Evolutionary conservation across 78 protist species (phyloP).

Genomic region (Dictyostelium capitatum): DNA sequence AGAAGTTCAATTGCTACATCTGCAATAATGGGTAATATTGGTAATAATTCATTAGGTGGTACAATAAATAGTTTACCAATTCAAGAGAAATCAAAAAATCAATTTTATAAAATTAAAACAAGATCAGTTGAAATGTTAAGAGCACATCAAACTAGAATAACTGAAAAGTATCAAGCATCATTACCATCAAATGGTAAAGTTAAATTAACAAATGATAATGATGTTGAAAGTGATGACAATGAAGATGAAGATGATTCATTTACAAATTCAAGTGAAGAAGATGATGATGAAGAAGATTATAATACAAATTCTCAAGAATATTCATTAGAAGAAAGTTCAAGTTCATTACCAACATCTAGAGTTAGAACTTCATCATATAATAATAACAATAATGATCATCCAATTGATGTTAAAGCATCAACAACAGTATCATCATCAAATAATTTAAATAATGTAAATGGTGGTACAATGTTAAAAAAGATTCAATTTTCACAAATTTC

Average conservation of each 20-base stretch:
- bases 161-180: slow-evolving; percentile 4
- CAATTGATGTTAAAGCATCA: background rate
- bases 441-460: background rate
- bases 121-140: slow-evolving; percentile 61
- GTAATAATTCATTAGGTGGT: background rate
- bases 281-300: background rate
- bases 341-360: background rate
- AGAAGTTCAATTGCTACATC: background rate
- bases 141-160: slow-evolving; percentile 38
- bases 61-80: background rate
- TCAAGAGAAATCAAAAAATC: slow-evolving; percentile 10
- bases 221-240: background rate
- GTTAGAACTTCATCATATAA: background rate
- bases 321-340: background rate
- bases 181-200: background rate
- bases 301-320: too few species aligned
- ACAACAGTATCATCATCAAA: background rate
- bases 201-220: background rate
- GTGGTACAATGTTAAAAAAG: background rate
- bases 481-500: slow-evolving; percentile 48
- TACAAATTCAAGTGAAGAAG: background rate
- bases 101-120: slow-evolving; percentile 41
- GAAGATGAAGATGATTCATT: slow-evolving; percentile 3
- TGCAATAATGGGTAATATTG: background rate
- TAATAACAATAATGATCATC: background rate